Percentiles rank a stretch among this genome's conserved stretches.
Conservation (phyloP, 176 grass and related monocot species). For the Pharus latifolius region DNA sequence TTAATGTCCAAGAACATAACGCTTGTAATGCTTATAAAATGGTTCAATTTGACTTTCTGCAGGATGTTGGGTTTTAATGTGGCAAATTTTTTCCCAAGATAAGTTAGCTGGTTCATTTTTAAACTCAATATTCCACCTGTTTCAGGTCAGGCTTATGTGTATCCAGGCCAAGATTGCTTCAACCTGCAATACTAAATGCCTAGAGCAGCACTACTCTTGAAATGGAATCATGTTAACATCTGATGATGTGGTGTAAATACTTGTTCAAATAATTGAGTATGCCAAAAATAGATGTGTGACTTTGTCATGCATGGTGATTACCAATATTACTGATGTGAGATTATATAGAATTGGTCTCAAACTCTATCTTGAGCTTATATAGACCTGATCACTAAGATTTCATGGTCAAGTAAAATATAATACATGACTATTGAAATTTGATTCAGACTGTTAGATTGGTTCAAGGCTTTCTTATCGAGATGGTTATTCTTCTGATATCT, state of each 20-base stretch:
- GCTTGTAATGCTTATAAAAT: neutral
- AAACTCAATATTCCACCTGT: neutral
- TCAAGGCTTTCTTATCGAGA: neutral
- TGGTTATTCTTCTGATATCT: conserved; percentile 8
- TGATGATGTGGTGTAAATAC: neutral
- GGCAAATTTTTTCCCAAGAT: neutral
- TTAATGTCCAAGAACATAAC: neutral
- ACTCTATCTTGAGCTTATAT: neutral
- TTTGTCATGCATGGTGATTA: neutral
- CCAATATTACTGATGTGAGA: neutral
- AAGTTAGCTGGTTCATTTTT: neutral
- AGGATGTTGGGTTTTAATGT: no score
- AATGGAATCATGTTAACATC: neutral
- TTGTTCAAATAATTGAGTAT: neutral
- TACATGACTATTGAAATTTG: neutral
- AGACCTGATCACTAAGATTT: neutral
- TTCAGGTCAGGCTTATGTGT: neutral
- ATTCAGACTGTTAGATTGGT: neutral
- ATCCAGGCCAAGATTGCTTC: neutral
- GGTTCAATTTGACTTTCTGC: neutral
- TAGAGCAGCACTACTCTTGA: neutral
- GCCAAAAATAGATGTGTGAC: neutral
- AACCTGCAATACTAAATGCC: neutral
- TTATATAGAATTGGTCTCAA: neutral
- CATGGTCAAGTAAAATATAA: neutral